These are phyloP conservation scores for Nakazawaea pomicola DNA, from an alignment of 805 yeast species.

Conservation along the genomic window DNA sequence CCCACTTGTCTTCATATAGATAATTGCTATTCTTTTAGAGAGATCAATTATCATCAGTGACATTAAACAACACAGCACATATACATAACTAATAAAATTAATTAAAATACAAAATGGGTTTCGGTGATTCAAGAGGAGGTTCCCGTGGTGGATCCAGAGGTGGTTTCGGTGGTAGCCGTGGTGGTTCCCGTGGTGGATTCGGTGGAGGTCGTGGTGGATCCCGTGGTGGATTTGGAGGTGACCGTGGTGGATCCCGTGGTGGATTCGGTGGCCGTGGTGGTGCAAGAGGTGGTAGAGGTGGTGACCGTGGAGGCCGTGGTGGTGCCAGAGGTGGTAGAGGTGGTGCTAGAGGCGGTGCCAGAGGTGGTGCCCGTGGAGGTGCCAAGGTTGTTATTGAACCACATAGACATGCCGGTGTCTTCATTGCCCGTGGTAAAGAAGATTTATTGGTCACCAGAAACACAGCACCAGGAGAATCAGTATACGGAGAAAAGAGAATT, in stretches of 20 bases:
- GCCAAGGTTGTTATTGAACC: constrained; percentile 98
- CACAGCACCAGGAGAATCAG: constrained; percentile 97
- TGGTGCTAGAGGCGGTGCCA: constrained; percentile 62
- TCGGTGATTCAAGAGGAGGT: constrained; percentile 13
- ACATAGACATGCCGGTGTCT: constrained; percentile 98
- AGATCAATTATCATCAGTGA: no score
- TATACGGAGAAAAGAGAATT: constrained; percentile 97
- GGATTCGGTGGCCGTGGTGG: constrained; percentile 42
- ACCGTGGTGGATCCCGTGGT: constrained; percentile 9
- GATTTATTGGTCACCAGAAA: constrained; percentile 96
- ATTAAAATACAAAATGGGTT: constrained; percentile 10
- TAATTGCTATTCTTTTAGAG: background rate
- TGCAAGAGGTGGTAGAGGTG: constrained; percentile 46
- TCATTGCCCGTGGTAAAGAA: constrained; percentile 99
- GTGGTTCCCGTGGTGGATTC: constrained; percentile 8
- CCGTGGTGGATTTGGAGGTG: constrained; percentile 11
- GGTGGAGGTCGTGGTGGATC: constrained; percentile 10
- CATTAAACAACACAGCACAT: no score
- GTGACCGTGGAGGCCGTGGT: constrained; percentile 39
- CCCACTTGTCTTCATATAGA: no score
- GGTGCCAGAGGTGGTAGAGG: constrained; percentile 44
- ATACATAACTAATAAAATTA: background rate
- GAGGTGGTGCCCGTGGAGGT: constrained; percentile 85
- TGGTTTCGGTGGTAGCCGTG: constrained; percentile 9
- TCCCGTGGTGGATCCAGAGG: constrained; percentile 11